Base-by-base conservation (phyloP, 345 rosid genomes). In the Durio zibethinus region DNA sequence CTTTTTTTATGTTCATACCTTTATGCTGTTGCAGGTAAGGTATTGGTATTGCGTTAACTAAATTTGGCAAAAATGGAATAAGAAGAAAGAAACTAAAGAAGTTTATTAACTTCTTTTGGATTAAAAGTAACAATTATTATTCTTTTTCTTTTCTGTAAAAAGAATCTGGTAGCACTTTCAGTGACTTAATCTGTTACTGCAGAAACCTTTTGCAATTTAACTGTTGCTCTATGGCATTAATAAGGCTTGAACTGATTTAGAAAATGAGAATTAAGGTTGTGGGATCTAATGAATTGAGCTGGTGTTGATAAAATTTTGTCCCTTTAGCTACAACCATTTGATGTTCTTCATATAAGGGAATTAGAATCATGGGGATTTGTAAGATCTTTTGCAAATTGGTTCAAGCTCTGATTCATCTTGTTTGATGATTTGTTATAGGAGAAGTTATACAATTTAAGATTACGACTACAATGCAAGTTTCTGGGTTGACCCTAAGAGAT, bases 401-500 rank as follows among this genome's bases (percentile, higher is more conserved):
- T 61, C 25, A 40, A 56, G 53, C 70, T 78, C 72, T 71, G 56
- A 65, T 66, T 48, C 4, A 14, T 72, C 38, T 78, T 72, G 54
- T 78, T 72, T 72, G 71, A 27, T 78, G 72, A 52, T 72, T 38
- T 78, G 64, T 78, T 72, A 78, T 78, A 78, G 76, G 81, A 71
- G 76, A 61, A 35, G 76, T 76, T 76, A 35, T 50, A 59, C 69
- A 71, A 73, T 72, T 57, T 78, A 72, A 50, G 81, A 78, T 78
- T 62, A 61, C 76, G n/a, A 71, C 72, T 47, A 72, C 76, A 43
- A 54, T 68, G 75, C 75, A 77, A 76, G 67, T 77, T 69, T 77
- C 80, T 77, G 80, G 80, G 50, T 67, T 77, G 80, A 68, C 68
- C 67, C 75, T 69, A 43, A 67, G 79, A 76, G 80, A 77, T 77